Base-by-base conservation (phyloP, 1,284 basidiomycete genomes). In the Quambalaria eucalypti region DNA sequence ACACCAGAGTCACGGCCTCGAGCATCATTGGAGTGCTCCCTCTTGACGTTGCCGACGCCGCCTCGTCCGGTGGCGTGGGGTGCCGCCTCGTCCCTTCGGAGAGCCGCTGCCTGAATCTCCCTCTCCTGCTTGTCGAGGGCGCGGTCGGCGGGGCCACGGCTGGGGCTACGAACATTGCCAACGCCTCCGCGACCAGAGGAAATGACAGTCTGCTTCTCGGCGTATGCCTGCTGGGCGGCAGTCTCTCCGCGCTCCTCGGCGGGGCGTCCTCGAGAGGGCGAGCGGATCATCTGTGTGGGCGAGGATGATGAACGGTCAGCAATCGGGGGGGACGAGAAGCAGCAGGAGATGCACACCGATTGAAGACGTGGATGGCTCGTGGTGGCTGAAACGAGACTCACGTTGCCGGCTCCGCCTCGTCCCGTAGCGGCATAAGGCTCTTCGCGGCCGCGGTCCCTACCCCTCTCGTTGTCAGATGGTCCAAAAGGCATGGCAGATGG, bases 131-230 rank as follows among this genome's bases (percentile, higher is more conserved):
- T 28, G 33, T 65, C 69, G 29, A 39, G 39, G 67, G 77, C 2
- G 1, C 78, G 74, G 33, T 76, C 74, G n/a, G 61, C 55, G 33
- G 79, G 76, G 47, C 83, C 82, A 42, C 82, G 81, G 16, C 86
- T 85, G 0, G 84, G 83, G 2, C 85, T 84, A 49, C 84, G 83
- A 36, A 88, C 82, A 77, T 89, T 88, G 40, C 87, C 87, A 19
- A 81, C 81, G 26, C 87, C 87, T 33, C 87, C 87, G 30, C 87
- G 82, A 19, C 87, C 87, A 42, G 83, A 81, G 38, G 84, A 84
- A 60, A 78, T 79, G n/a, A 48, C 28, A 30, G 19, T 36, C 14
- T 48, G 48, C 49, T 50, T 50, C 26, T 47, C 44, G 12, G 55
- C 55, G 31, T 51, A 29, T 19, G 16, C 21, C 40, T 40, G 25